Evolutionary conservation across 768 basidiomycete genomes (phyloP), one percentile per base, ranked within the genome.

Genomic region (Lactarius tabidus): DNA sequence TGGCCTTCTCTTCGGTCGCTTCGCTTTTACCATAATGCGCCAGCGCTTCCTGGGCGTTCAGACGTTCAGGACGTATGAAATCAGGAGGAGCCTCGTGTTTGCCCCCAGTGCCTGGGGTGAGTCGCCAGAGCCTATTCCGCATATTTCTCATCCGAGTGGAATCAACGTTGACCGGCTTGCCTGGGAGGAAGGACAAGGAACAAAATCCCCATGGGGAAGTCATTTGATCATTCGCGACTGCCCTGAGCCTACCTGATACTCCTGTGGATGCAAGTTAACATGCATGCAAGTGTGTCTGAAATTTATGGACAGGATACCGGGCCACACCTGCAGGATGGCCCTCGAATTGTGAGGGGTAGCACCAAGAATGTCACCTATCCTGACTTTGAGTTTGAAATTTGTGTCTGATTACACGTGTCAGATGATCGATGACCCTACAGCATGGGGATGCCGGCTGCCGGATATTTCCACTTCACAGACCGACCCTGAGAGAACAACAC

Each of bases 191-290:
- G 10, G 12, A 14, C 14, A 51, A 29, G 54, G 33, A 9, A 12
- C 29, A 55, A 54, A 17, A 33, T 55, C 54, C 54, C 54, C 54
- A 55, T 55, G 54, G 54, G 54, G 54, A 55, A 55, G 31, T 31
- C 54, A 55, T 29, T n/a, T 17, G 5, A 12, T 33, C 33, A n/a
- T n/a, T 33, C 8, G 33, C 23, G 48, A 48, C 23, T 26, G 14
- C 26, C 48, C 23, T 51, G 23, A 48, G 23, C 48, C 48, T 51
- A 23, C 48, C 23, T 48, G 45, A 48, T 48, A 48, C 23, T 26
- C 12, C n/a, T n/a, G 45, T 48, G 23, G 23, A 4, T 48, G 45
- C 23, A 7, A 48, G 45, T 23, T n/a, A 23, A 26, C 14, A 15
- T 26, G 23, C 48, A 17, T 51, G 18, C 18, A 41, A 3, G 38